Conservation (phyloP, 768 basidiomycete species). For the Leccinellum albellum region DNA sequence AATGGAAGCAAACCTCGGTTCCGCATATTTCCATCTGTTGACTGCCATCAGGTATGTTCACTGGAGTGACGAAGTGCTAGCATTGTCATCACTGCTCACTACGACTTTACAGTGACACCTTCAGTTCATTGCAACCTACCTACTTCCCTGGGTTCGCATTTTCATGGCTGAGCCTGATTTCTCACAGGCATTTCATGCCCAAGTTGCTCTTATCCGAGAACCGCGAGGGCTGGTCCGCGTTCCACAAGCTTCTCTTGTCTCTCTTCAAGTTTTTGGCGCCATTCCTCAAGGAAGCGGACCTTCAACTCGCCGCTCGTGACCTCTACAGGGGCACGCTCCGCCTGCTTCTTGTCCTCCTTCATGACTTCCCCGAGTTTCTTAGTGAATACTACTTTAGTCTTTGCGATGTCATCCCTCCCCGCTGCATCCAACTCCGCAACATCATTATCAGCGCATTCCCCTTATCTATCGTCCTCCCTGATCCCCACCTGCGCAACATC, state of each 20-base stretch:
- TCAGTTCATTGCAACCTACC: constrained; percentile 92
- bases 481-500: constrained; percentile 76
- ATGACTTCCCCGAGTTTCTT: constrained; percentile 98
- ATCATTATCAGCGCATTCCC: constrained; percentile 97
- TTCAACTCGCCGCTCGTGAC: constrained; percentile 76
- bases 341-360: constrained; percentile 89
- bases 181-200: constrained; percentile 96
- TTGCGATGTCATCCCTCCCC: constrained; percentile 87
- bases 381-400: constrained; percentile 96
- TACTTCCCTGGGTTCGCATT: constrained; percentile 98
- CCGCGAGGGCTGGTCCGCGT: constrained; percentile 94
- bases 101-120: constrained; percentile 65
- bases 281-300: constrained; percentile 79
- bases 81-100: neutral
- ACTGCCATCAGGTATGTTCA: constrained; percentile 73
- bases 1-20: constrained; percentile 80
- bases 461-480: constrained; percentile 71
- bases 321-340: constrained; percentile 89
- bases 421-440: constrained; percentile 95
- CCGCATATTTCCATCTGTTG: constrained; percentile 86
- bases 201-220: constrained; percentile 85
- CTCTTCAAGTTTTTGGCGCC: constrained; percentile 93
- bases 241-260: constrained; percentile 90
- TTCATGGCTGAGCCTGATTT: constrained; percentile 95
- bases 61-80: neutral